A percentile compares a stretch with the other conserved stretches of the same genome.
Evolutionary conservation across 1,284 basidiomycete species (phyloP).

Genomic region (Ceratorhiza oryzae-sativae): DNA sequence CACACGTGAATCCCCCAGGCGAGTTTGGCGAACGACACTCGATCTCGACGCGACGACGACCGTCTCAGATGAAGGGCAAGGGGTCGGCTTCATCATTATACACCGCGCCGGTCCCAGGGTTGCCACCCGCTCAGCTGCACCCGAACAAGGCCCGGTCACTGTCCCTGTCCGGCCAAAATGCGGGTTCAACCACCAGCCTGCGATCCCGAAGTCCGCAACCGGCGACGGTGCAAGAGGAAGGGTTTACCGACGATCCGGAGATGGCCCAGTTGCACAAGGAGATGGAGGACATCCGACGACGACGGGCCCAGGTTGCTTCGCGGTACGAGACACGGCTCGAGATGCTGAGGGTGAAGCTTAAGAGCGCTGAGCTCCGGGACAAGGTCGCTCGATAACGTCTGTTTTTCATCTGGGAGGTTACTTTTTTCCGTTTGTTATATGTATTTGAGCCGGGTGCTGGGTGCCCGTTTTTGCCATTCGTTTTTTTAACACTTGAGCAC

Average conservation of each 20-base stretch:
- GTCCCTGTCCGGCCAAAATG: not conserved
- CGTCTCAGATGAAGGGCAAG: conserved; percentile 2
- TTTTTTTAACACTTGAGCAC: not conserved
- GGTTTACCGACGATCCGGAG: conserved; percentile 17
- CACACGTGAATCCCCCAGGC: conserved; percentile 19
- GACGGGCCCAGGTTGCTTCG: conserved; percentile 13
- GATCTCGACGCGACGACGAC: conserved; percentile 1
- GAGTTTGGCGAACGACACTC: conserved; percentile 13
- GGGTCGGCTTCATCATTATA: conserved; percentile 29
- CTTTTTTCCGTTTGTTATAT: not conserved
- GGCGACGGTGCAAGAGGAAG: conserved; percentile 27
- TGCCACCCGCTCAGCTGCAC: not conserved
- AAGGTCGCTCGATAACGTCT: conserved; percentile 23
- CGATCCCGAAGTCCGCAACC: conserved; percentile 34
- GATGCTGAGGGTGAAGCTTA: conserved; percentile 32
- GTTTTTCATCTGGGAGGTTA: not conserved
- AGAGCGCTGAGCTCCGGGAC: conserved; percentile 32
- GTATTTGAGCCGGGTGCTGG: conserved; percentile 28
- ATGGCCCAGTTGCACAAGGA: conserved; percentile 24
- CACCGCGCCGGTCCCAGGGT: not conserved
- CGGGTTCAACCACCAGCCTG: not conserved
- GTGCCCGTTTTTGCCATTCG: conserved; percentile 17
- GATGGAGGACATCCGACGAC: conserved; percentile 29
- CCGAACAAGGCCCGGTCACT: conserved; percentile 24
- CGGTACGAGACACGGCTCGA: conserved; percentile 35